These are phyloP conservation scores for Tuber calosporum DNA, from an alignment of 495 filamentous ascomycete genomes.

Conservation along the genomic window DNA sequence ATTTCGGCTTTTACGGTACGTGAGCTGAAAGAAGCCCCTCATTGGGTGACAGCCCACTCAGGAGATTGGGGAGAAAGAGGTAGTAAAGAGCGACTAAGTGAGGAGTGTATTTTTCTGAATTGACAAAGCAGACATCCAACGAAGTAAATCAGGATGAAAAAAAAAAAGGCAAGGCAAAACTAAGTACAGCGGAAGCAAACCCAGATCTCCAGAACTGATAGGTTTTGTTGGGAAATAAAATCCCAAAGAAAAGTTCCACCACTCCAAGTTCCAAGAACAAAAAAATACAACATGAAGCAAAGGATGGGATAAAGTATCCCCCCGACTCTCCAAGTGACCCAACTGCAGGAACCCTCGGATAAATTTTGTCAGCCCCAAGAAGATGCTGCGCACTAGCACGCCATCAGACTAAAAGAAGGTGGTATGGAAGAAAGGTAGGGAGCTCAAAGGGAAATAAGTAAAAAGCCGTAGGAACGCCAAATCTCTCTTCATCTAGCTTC, in stretches of 20 bases:
- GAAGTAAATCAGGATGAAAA: neutral
- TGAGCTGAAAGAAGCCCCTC: too few species aligned
- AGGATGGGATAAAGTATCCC: neutral
- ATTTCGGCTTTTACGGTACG: too few species aligned
- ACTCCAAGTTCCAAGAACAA: neutral
- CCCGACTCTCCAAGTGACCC: neutral
- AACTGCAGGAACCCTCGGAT: neutral
- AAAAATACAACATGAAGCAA: neutral
- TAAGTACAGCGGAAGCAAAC: neutral
- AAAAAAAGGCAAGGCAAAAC: neutral
- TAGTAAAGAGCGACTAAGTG: neutral
- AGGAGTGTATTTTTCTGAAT: neutral
- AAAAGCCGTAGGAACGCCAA: neutral
- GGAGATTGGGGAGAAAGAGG: too few species aligned
- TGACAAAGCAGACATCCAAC: neutral
- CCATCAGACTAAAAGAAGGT: neutral
- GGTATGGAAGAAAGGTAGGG: neutral
- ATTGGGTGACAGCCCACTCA: too few species aligned
- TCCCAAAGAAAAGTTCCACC: neutral
- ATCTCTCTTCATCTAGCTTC: neutral
- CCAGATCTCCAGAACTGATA: neutral
- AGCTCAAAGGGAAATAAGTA: neutral
- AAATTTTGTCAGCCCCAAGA: neutral
- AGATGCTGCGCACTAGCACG: neutral
- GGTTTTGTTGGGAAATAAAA: neutral